A percentile compares a stretch with the other conserved stretches of the same genome.
Conservation (phyloP, 768 basidiomycete species). For the Suillus occidentalis region DNA sequence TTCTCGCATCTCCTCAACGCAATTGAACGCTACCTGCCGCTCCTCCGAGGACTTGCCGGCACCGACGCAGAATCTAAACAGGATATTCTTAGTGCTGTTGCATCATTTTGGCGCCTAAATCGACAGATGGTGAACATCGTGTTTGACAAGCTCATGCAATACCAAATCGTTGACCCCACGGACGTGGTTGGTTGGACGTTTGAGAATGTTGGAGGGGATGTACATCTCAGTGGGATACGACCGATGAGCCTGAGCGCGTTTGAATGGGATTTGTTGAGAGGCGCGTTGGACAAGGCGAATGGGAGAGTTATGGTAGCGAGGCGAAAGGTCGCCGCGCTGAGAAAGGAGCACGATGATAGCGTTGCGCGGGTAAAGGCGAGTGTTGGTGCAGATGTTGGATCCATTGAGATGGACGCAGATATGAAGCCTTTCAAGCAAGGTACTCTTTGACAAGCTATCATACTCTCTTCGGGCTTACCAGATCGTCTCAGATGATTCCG, state of each 20-base stretch:
- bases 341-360: conserved; percentile 88
- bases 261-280: conserved; percentile 85
- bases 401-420: conserved; percentile 73
- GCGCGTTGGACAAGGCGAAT: conserved; percentile 86
- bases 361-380: conserved; percentile 74
- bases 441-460: conserved; percentile 1
- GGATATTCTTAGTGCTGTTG: conserved; percentile 70
- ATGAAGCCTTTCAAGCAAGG: conserved; percentile 54
- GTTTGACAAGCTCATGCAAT: conserved; percentile 97
- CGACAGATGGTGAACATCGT: conserved; percentile 89
- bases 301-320: conserved; percentile 81
- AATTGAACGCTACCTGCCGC: conserved; percentile 87
- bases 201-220: conserved; percentile 47
- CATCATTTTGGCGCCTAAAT: conserved; percentile 81
- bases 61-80: conserved; percentile 59
- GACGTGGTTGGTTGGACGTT: conserved; percentile 91
- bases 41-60: conserved; percentile 63
- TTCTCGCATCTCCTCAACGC: conserved; percentile 98
- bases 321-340: conserved; percentile 67
- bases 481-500: conserved; percentile 39
- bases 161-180: conserved; percentile 92
- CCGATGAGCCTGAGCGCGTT: conserved; percentile 49
- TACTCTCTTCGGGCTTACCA: conserved; percentile 6
- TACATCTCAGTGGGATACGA: conserved; percentile 37
- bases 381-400: conserved; percentile 46